Conservation (phyloP, 805 yeast species). For the Candida nitratophila region DNA sequence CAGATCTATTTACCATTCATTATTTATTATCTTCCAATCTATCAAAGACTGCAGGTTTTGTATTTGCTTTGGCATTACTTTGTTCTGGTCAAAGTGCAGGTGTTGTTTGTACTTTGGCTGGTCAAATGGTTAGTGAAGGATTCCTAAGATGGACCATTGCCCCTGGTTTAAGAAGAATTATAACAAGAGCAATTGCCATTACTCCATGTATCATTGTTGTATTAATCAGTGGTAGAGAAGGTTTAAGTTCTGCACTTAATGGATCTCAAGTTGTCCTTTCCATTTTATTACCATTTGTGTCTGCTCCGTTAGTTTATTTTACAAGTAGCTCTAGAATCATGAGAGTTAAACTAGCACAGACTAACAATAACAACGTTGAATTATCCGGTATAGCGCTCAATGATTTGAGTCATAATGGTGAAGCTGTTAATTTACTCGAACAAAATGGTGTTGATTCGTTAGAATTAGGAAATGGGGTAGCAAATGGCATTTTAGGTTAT, state of each 20-base stretch:
- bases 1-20: conserved; percentile 79
- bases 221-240: conserved; percentile 68
- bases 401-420: conserved; percentile 16
- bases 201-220: conserved; percentile 80
- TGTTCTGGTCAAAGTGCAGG: conserved; percentile 96
- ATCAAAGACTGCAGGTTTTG: conserved; percentile 80
- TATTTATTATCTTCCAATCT: conserved; percentile 60
- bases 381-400: conserved; percentile 14
- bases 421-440: conserved; percentile 3
- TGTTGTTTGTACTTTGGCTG: conserved; percentile 87
- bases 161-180: conserved; percentile 74
- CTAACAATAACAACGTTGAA: conserved; percentile 3
- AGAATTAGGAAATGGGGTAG: background rate
- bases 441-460: conserved; percentile 13
- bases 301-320: conserved; percentile 82
- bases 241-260: conserved; percentile 68
- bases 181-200: conserved; percentile 79
- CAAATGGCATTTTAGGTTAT: conserved; percentile 8
- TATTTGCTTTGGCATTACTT: conserved; percentile 81
- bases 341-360: conserved; percentile 15
- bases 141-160: conserved; percentile 72
- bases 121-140: conserved; percentile 92
- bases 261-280: conserved; percentile 79
- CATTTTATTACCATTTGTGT: conserved; percentile 74
- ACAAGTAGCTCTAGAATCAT: conserved; percentile 51